A percentile compares a stretch with the other conserved stretches of the same genome.
These are phyloP conservation scores for Rugosomyces carneus DNA, from an alignment of 1,284 basidiomycete genomes.

Conservation along the genomic window DNA sequence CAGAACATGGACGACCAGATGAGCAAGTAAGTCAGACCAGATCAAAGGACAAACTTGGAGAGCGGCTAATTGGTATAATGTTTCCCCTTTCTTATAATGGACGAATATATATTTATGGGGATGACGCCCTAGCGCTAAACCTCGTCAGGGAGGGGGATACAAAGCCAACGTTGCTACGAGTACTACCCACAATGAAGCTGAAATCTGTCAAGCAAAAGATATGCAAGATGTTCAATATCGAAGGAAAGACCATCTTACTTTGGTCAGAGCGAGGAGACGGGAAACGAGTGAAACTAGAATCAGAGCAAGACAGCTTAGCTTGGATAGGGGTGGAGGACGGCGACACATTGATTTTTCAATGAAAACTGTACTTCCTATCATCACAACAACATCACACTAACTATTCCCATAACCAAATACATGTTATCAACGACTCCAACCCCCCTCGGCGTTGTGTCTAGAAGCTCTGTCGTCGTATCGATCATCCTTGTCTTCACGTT, in stretches of 20 bases:
- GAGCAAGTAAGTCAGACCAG: conserved; percentile 26
- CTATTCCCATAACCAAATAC: neutral
- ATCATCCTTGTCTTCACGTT: conserved; percentile 74
- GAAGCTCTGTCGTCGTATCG: conserved; percentile 65
- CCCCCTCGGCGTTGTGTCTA: conserved; percentile 69
- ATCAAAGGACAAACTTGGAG: conserved; percentile 50
- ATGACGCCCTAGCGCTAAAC: conserved; percentile 21
- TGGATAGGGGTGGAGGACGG: conserved; percentile 71
- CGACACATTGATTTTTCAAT: conserved; percentile 32
- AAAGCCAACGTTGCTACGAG: conserved; percentile 32
- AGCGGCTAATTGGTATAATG: conserved; percentile 52
- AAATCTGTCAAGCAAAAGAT: conserved; percentile 50
- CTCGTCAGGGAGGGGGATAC: conserved; percentile 21
- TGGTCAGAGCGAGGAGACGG: conserved; percentile 53
- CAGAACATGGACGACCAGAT: conserved; percentile 60
- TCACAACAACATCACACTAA: neutral
- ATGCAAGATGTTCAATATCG: conserved; percentile 38
- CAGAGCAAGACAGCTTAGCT: conserved; percentile 43
- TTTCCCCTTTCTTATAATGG: conserved; percentile 5
- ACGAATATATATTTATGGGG: conserved; percentile 1
- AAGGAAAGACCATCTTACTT: conserved; percentile 31
- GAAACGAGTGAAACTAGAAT: conserved; percentile 37
- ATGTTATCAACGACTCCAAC: conserved; percentile 57
- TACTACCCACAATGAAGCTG: conserved; percentile 62
- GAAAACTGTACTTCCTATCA: conserved; percentile 21